phyloP scores from a whole-genome alignment of 495 filamentous ascomycete genomes.

The Clavariopsis aquatica region DNA sequence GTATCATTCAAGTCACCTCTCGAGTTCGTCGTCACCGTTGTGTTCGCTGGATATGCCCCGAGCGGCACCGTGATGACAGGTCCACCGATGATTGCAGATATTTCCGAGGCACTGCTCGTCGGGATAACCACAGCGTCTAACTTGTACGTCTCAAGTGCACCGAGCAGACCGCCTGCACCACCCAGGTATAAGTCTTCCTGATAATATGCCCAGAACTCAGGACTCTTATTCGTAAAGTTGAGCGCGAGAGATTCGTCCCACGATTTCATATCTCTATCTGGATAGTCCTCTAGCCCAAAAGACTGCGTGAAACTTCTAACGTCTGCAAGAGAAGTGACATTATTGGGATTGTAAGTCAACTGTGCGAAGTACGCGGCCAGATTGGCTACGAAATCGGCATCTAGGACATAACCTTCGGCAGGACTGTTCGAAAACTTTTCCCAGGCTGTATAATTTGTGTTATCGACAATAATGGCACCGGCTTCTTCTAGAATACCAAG shows the following conservation, averaged over 20 bases:
- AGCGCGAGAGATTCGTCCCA: slow-evolving; percentile 51
- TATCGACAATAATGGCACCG: slow-evolving; percentile 56
- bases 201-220: slow-evolving; percentile 45
- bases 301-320: slow-evolving; percentile 51
- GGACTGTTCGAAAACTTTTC: slow-evolving; percentile 36
- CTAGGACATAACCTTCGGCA: slow-evolving; percentile 39
- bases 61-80: slow-evolving; percentile 58
- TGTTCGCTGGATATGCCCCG: slow-evolving; percentile 53
- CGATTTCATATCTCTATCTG: slow-evolving; percentile 50
- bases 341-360: slow-evolving; percentile 47
- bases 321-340: slow-evolving; percentile 45
- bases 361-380: slow-evolving; percentile 44
- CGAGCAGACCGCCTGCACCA: slow-evolving; percentile 54
- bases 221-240: slow-evolving; percentile 43
- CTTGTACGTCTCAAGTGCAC: slow-evolving; percentile 50
- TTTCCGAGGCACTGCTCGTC: slow-evolving; percentile 46
- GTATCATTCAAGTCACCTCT: slow-evolving; percentile 49
- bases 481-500: slow-evolving; percentile 49
- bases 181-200: slow-evolving; percentile 50
- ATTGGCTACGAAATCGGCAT: slow-evolving; percentile 45
- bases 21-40: slow-evolving; percentile 45
- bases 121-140: slow-evolving; percentile 57
- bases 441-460: slow-evolving; percentile 56
- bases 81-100: slow-evolving; percentile 54
- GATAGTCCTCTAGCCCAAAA: slow-evolving; percentile 52